Base-by-base conservation (phyloP, 306 rosid species). In the Sophora flavescens region DNA sequence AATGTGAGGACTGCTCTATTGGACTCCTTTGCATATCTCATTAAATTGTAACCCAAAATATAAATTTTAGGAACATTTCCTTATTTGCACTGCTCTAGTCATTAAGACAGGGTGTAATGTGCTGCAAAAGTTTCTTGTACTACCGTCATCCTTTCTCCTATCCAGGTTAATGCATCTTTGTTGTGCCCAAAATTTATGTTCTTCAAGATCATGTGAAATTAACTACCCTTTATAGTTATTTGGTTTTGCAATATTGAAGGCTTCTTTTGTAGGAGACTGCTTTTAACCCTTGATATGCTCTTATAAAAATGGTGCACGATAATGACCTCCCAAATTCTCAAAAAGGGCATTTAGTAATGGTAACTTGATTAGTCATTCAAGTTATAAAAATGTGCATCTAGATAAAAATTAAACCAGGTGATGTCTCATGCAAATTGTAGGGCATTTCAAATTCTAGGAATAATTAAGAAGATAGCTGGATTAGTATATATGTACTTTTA, bases 381-480 rank as follows among this genome's bases (percentile, higher is more conserved):
- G n/a, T n/a, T n/a, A n/a, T n/a, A n/a, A n/a, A n/a, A n/a, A n/a
- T n/a, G n/a, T n/a, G n/a, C n/a, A n/a, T n/a, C n/a, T n/a, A n/a
- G n/a, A n/a, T n/a, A n/a, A n/a, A n/a, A n/a, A n/a, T n/a, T n/a
- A n/a, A n/a, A n/a, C n/a, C n/a, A n/a, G n/a, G n/a, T n/a, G n/a
- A n/a, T n/a, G n/a, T n/a, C n/a, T n/a, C n/a, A n/a, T n/a, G n/a
- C n/a, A n/a, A n/a, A n/a, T n/a, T n/a, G n/a, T n/a, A n/a, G n/a
- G n/a, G n/a, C n/a, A n/a, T n/a, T n/a, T n/a, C n/a, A n/a, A n/a
- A n/a, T n/a, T n/a, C n/a, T n/a, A n/a, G n/a, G n/a, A n/a, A n/a
- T n/a, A n/a, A n/a, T n/a, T n/a, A n/a, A 95, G 90, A 95, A 95
- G 88, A 95, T 95, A 75, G 99, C 99, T 77, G 97, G 87, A 83